Evolutionary conservation across 768 basidiomycete genomes (phyloP), one percentile per base, ranked within the genome.

Genomic region (Agaricus sinodeliciosus): DNA sequence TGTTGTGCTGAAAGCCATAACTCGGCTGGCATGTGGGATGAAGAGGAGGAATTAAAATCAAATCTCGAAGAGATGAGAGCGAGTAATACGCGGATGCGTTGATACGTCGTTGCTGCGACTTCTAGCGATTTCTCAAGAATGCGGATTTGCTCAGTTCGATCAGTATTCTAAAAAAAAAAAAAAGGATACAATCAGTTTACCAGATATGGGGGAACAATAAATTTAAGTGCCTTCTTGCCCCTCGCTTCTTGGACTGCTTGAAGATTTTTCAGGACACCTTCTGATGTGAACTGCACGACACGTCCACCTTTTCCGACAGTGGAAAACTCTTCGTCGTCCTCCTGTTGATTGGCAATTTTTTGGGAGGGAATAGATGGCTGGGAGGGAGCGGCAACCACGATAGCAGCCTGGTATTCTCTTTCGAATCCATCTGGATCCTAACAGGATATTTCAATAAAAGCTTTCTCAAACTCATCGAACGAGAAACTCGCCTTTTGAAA

Each of bases 51-150:
- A 66, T 93, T 94, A 74, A 96, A 98, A 72, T 99, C 96, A 66
- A 98, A 96, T 41, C 94, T 88, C 8, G 94, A 90, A 2, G 94
- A 93, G 60, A 98, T 82, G 50, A 98, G 80, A 13, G 94, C 88
- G 48, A 99, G 81, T 31, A 98, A 82, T 28, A 99, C 92, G 50
- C 96, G 87, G 55, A 99, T 94, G 58, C 84, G 84, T 64, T 95
- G 92, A 67, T 99, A 99, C 0, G 90, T 72, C 4, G 93, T 95
- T 11, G 78, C 79, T 5, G 94, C 85, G 12, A 94, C 88, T 61
- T 87, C 85, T 9, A 95, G 76, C 11, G 97, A 76, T 60, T 87
- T 85, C 63, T 94, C 88, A 15, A 98, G 77, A 49, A 92, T 90
- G 55, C 86, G 84, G 59, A 96, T 90, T 77, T 96, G 94, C 68